Base-by-base conservation (phyloP, 2,329 filamentous ascomycete species). In the Fusarium sp. region DNA sequence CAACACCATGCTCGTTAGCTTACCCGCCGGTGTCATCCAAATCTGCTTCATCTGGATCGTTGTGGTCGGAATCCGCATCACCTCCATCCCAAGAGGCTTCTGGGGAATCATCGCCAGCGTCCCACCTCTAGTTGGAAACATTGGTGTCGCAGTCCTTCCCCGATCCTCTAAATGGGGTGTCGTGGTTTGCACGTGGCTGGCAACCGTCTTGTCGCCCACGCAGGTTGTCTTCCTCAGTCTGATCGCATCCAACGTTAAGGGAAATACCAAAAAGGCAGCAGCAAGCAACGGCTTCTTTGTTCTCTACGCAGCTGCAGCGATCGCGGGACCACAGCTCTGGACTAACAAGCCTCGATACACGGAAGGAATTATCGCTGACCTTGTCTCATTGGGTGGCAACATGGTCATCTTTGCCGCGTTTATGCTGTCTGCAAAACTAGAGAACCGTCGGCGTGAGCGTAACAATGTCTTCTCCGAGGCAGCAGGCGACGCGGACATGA, bases 241-340 rank as follows among this genome's bases (percentile, higher is more conserved):
- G 6, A 58, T 57, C 36, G 56, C 62, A 2, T 65, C 57, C 13
- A 65, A 58, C 31, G 28, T 65, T n/a, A 61, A 61, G 18, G 62
- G 52, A 18, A 65, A 65, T 28, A 61, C 62, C 8, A 57, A 65
- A 16, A 60, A 58, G n/a, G 12, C 57, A 10, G 41, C 47, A 7
- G 47, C 23, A 8, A 65, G 40, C n/a, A 61, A 55, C n/a, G 46
- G 30, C 0, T 65, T 30, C 46, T 65, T 65, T 28, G 47, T 65
- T 3, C 37, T 55, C 31, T 58, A 53, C n/a, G 39, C 39, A 27
- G 41, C 34, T 3, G 57, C 50, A 7, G 40, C 43, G 6, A 53
- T 65, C 28, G 34, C 40, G 12, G 46, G 51, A 1, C 50, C 63
- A 11, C 50, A 52, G 27, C 41, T 59, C 8, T 62, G 58, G 53